phyloP scores from a whole-genome alignment of 2,329 filamentous ascomycete genomes.

The Sporothrix phasma region DNA sequence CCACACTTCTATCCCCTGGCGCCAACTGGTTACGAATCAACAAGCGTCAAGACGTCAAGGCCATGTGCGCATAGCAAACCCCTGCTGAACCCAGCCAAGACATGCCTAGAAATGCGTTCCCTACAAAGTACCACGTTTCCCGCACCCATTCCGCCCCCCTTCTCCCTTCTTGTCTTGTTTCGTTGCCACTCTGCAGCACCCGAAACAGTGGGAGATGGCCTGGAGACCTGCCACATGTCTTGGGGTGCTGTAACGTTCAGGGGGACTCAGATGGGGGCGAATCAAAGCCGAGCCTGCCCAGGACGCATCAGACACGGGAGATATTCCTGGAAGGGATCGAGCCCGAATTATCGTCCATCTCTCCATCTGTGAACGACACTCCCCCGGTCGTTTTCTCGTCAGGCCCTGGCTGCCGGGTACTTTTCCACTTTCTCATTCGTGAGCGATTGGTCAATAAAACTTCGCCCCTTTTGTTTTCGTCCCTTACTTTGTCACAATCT shows the following conservation, averaged over 20 bases:
- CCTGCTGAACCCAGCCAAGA: not conserved
- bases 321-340: no score
- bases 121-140: conserved; percentile 5
- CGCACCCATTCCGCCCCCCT: not conserved
- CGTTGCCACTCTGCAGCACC: not conserved
- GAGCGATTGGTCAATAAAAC: conserved; percentile 3
- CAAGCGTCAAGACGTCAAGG: not conserved
- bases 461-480: not conserved
- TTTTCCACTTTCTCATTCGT: not conserved
- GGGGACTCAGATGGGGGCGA: not conserved
- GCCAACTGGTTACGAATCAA: not conserved
- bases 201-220: not conserved
- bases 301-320: not conserved
- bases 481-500: not conserved
- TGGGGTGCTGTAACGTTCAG: not conserved
- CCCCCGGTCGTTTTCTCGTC: not conserved
- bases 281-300: not conserved
- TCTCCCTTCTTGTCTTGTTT: not conserved
- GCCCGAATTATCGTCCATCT: not conserved
- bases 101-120: not conserved
- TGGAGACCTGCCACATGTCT: not conserved
- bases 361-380: not conserved
- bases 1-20: conserved; percentile 1
- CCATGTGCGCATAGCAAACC: not conserved
- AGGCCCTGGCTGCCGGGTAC: not conserved